Percentiles rank a stretch among this genome's conserved stretches.
Evolutionary conservation across 108 stramenopile species (phyloP).

Genomic region (Bacterosira constricta): DNA sequence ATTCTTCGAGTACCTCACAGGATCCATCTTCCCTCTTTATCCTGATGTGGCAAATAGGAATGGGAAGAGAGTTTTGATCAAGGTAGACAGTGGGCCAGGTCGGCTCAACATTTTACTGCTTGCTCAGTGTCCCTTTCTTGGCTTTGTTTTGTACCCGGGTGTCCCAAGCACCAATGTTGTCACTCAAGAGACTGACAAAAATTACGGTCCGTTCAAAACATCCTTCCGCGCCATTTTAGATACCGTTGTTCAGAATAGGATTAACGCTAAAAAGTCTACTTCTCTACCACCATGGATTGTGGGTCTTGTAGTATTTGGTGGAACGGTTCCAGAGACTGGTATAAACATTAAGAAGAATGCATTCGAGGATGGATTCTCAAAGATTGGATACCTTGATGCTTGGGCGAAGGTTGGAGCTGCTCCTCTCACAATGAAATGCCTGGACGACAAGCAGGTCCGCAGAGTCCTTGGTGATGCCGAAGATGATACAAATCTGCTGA

Average conservation of each 20-base stretch:
- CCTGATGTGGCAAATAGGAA: neutral
- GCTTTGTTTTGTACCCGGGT: neutral
- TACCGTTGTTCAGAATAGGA: neutral
- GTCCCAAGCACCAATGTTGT: conserved; percentile 18
- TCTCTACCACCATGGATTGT: neutral
- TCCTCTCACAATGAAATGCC: neutral
- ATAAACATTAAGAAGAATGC: neutral
- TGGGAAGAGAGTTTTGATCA: neutral
- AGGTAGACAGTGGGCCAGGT: neutral
- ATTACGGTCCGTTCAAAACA: conserved; percentile 19
- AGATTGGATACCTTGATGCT: neutral
- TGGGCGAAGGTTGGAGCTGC: conserved; percentile 10
- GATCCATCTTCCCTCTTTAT: neutral
- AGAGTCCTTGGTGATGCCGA: neutral
- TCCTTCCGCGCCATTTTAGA: neutral
- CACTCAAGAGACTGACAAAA: conserved; percentile 14
- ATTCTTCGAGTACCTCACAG: neutral
- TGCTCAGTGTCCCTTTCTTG: neutral
- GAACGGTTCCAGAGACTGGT: conserved; percentile 7
- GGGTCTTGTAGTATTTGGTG: conserved; percentile 13
- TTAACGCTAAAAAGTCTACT: neutral
- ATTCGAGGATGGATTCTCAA: neutral
- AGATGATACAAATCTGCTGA: neutral
- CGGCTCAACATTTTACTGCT: neutral
- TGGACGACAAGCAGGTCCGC: neutral